Evolutionary conservation across 768 basidiomycete species (phyloP).

Genomic region (Exidia glandulosa): DNA sequence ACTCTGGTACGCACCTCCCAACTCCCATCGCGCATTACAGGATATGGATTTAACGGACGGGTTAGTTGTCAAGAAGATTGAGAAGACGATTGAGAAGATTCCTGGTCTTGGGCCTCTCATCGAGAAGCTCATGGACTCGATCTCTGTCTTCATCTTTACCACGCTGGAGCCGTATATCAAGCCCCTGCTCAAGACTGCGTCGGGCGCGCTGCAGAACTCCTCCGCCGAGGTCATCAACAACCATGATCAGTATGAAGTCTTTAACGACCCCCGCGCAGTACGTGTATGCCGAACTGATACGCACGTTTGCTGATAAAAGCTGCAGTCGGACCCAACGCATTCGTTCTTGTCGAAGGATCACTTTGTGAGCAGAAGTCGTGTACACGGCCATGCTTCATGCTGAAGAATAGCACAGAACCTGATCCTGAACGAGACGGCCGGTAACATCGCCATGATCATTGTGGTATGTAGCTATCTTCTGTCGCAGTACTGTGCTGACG

Average conservation of each 20-base stretch:
- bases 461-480: constrained; percentile 33
- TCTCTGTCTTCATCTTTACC: constrained; percentile 73
- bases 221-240: constrained; percentile 71
- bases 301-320: constrained; percentile 5
- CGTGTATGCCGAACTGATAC: constrained; percentile 15
- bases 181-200: constrained; percentile 65
- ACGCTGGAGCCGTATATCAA: constrained; percentile 82
- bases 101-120: constrained; percentile 66
- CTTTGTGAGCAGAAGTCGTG: constrained; percentile 43
- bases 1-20: constrained; percentile 40
- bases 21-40: neutral
- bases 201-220: constrained; percentile 44
- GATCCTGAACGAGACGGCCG: constrained; percentile 76
- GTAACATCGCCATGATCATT: constrained; percentile 56
- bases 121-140: constrained; percentile 68
- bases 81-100: constrained; percentile 71
- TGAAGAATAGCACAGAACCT: constrained; percentile 39
- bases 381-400: constrained; percentile 7
- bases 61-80: constrained; percentile 65
- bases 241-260: constrained; percentile 76
- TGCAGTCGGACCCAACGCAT: constrained; percentile 75
- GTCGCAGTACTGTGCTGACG: neutral
- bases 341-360: constrained; percentile 86
- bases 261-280: constrained; percentile 72
- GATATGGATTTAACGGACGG: neutral